These are phyloP conservation scores for Nigrospora oryzae DNA, from an alignment of 2,329 filamentous ascomycete genomes.

Conservation along the genomic window DNA sequence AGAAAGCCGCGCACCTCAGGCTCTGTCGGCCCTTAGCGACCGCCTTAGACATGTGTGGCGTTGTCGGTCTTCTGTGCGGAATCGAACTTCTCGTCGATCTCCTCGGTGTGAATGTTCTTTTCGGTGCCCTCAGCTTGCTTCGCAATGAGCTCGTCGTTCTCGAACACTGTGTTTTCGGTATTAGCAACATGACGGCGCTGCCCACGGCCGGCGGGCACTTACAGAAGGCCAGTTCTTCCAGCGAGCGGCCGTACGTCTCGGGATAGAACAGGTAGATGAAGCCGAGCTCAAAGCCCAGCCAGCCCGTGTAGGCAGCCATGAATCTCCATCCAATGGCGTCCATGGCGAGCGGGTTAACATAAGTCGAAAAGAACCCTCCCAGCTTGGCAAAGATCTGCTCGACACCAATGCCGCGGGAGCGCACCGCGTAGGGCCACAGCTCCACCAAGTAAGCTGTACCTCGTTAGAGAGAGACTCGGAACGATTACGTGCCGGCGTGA, in stretches of 20 bases:
- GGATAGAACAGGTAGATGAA: constrained; percentile 76
- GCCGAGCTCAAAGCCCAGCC: constrained; percentile 29
- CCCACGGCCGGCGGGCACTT: constrained; percentile 11
- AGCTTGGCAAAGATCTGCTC: constrained; percentile 44
- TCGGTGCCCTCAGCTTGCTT: constrained; percentile 29
- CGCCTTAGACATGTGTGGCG: too few relatives aligned
- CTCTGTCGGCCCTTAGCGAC: too few relatives aligned
- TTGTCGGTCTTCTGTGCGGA: too few relatives aligned
- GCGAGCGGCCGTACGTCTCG: constrained; percentile 71
- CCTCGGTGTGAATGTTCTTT: constrained; percentile 20
- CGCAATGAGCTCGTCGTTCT: constrained; percentile 27
- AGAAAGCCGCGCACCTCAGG: too few relatives aligned
- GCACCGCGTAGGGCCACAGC: constrained; percentile 46
- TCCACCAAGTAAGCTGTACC: constrained; percentile 43
- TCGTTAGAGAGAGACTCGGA: background rate
- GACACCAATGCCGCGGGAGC: constrained; percentile 49
- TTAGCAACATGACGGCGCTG: constrained; percentile 2
- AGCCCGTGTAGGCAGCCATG: constrained; percentile 33
- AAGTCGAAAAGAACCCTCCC: constrained; percentile 31
- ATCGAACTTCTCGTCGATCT: background rate
- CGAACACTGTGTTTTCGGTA: constrained; percentile 23
- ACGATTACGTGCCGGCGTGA: background rate
- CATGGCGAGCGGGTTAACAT: constrained; percentile 35
- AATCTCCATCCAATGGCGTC: constrained; percentile 30
- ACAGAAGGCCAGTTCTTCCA: constrained; percentile 55